Evolutionary conservation across 768 basidiomycete species (phyloP).

Genomic region (Zangia roseola): DNA sequence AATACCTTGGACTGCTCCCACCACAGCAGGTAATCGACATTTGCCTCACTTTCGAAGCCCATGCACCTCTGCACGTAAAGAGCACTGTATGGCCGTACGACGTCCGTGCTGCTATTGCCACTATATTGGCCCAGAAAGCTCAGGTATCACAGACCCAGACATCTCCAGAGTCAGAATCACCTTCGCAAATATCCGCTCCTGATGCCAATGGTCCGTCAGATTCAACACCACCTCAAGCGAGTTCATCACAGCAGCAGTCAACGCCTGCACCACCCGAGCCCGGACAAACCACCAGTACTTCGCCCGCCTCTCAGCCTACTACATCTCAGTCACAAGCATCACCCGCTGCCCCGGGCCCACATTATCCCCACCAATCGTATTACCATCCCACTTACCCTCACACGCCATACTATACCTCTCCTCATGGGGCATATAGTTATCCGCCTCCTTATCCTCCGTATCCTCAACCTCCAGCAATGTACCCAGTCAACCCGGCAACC

Average conservation of each 20-base stretch:
- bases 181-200: slow-evolving; percentile 12
- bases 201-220: slow-evolving; percentile 13
- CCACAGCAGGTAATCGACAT: slow-evolving; percentile 77
- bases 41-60: slow-evolving; percentile 67
- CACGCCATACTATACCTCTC: slow-evolving; percentile 59
- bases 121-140: slow-evolving; percentile 37
- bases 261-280: slow-evolving; percentile 26
- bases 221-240: slow-evolving; percentile 13
- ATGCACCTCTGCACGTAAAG: slow-evolving; percentile 65
- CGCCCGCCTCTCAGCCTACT: slow-evolving; percentile 18
- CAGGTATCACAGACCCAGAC: slow-evolving; percentile 22
- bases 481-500: slow-evolving; percentile 27
- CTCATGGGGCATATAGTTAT: slow-evolving; percentile 38
- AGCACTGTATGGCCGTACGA: slow-evolving; percentile 73
- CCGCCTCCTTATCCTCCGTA: slow-evolving; percentile 36
- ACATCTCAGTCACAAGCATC: slow-evolving; percentile 20
- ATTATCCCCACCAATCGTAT: slow-evolving; percentile 57
- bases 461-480: slow-evolving; percentile 33
- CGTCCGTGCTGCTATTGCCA: slow-evolving; percentile 60
- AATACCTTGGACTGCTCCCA: slow-evolving; percentile 67
- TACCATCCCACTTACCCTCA: slow-evolving; percentile 63
- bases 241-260: slow-evolving; percentile 17
- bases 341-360: slow-evolving; percentile 26
- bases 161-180: slow-evolving; percentile 9
- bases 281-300: slow-evolving; percentile 18